Percentiles rank a stretch among this genome's conserved stretches.
These are phyloP conservation scores for Pulveroboletus sp. DNA, from an alignment of 768 basidiomycete species.

Conservation along the genomic window DNA sequence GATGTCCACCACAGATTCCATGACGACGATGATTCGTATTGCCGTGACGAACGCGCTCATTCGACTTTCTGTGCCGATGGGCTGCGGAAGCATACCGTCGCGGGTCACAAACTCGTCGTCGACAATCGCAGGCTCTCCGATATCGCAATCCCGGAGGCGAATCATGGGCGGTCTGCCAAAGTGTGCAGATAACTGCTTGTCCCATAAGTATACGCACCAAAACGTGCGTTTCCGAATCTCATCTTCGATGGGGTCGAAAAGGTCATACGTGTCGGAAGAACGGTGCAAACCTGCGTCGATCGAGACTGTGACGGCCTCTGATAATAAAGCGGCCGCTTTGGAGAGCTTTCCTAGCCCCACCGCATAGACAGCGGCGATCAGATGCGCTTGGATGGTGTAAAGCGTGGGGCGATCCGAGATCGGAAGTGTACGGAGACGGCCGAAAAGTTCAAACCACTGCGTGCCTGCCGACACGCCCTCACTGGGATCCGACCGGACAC, in stretches of 20 bases:
- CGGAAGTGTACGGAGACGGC: constrained; percentile 80
- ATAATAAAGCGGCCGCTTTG: constrained; percentile 79
- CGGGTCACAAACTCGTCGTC: constrained; percentile 87
- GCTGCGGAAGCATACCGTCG: constrained; percentile 62
- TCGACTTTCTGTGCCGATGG: constrained; percentile 66
- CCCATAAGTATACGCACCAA: constrained; percentile 96
- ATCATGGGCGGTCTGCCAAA: constrained; percentile 89
- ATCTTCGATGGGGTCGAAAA: constrained; percentile 86
- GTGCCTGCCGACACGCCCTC: constrained; percentile 88
- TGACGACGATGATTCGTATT: constrained; percentile 77
- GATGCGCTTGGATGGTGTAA: constrained; percentile 87
- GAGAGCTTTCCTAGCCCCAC: constrained; percentile 87
- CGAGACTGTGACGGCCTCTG: constrained; percentile 82
- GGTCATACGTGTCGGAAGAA: constrained; percentile 76
- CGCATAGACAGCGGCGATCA: constrained; percentile 90
- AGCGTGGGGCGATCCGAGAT: constrained; percentile 84
- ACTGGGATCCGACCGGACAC: constrained; percentile 74
- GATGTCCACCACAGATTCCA: constrained; percentile 84
- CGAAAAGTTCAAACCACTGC: constrained; percentile 88
- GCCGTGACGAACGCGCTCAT: constrained; percentile 77
- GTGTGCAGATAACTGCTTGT: constrained; percentile 85
- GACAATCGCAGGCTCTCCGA: constrained; percentile 77
- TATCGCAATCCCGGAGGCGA: constrained; percentile 84
- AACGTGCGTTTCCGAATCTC: constrained; percentile 93
- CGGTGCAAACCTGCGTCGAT: constrained; percentile 89